Base-by-base conservation (phyloP, 352 stramenopile species). In the Globisporangium viniferum region DNA sequence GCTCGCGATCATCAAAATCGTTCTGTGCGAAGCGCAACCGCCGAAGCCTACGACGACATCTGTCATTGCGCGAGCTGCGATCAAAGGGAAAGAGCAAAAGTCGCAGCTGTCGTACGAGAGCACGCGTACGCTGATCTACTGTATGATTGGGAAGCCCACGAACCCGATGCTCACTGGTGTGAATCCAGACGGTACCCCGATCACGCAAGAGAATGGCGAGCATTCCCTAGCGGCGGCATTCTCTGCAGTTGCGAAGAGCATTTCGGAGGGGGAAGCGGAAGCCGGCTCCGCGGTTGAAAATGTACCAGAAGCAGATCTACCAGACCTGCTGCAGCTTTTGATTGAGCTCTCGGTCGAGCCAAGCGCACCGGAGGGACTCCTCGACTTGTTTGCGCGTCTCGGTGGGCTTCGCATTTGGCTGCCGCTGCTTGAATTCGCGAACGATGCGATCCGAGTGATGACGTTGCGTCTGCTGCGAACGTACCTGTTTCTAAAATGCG, bases 91-190 rank as follows among this genome's bases (percentile, higher is more conserved):
- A 33, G 82, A 91, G 51, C 71, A 82, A 4, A 89, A 92, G 70
- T 88, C 83, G 27, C 85, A 92, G 69, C 58, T 95, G 9, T 95
- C 87, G 18, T 95, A 91, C 46, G 87, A 93, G 67, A 91, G 81
- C 62, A 93, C 86, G n/a, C 77, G 84, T 1, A 86, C 84, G 29
- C 72, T 95, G 35, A 92, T 95, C 24, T 95, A 92, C 63, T 91
- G 87, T 65, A 95, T 95, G 87, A 91, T 95, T 59, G 85, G 87
- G 7, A 95, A 95, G 55, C 79, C 85, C 36, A 91, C 84, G 36
- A 89, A 90, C 33, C 81, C 82, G 15, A 90, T 89, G 79, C 77
- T 87, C 20, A 77, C 79, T 18, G 79, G 79, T 59, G 74, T 86
- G 58, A 86, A 88, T 31, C 81, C 85, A 54, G 84, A 92, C 68